A percentile compares a stretch with the other conserved stretches of the same genome.
These are phyloP conservation scores for Arctostaphylos glauca DNA, from an alignment of 148 eudicot genomes.

Conservation along the genomic window DNA sequence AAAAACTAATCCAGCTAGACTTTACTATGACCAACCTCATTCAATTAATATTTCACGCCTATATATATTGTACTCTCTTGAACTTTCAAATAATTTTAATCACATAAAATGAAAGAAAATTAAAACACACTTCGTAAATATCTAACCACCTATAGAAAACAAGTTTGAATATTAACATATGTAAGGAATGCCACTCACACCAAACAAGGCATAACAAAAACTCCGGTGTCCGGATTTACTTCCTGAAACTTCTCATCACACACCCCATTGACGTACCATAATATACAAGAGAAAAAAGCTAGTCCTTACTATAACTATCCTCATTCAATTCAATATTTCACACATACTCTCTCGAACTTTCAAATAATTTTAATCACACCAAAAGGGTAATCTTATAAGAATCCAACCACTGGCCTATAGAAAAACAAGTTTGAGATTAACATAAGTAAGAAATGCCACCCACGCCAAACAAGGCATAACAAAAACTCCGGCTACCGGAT, in stretches of 20 bases:
- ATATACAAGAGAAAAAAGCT: constrained; percentile 17
- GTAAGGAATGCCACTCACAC: constrained; percentile 56
- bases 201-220: constrained; percentile 62
- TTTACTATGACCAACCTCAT: too few relatives aligned
- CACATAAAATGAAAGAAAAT: too few relatives aligned
- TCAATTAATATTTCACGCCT: too few relatives aligned
- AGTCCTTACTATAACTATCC: too few relatives aligned
- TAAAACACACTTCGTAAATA: too few relatives aligned
- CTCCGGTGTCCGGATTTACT: constrained; percentile 42
- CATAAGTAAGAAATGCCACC: constrained; percentile 51
- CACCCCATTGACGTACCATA: constrained; percentile 32
- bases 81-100: too few relatives aligned
- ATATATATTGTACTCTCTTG: too few relatives aligned
- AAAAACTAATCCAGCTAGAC: constrained; percentile 36
- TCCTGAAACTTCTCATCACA: too few relatives aligned
- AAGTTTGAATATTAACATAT: constrained; percentile 52
- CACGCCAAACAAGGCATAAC: constrained; percentile 67
- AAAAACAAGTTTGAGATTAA: constrained; percentile 52
- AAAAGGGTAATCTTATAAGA: not conserved
- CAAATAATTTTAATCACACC: too few relatives aligned
- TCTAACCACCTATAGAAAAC: constrained; percentile 7
- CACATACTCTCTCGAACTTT: too few relatives aligned
- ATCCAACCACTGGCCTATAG: not conserved
- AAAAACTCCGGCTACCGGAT: constrained; percentile 54
- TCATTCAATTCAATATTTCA: too few relatives aligned